A percentile compares a stretch with the other conserved stretches of the same genome.
phyloP scores from a whole-genome alignment of 768 basidiomycete genomes.

The Boletus eberwhitei region DNA sequence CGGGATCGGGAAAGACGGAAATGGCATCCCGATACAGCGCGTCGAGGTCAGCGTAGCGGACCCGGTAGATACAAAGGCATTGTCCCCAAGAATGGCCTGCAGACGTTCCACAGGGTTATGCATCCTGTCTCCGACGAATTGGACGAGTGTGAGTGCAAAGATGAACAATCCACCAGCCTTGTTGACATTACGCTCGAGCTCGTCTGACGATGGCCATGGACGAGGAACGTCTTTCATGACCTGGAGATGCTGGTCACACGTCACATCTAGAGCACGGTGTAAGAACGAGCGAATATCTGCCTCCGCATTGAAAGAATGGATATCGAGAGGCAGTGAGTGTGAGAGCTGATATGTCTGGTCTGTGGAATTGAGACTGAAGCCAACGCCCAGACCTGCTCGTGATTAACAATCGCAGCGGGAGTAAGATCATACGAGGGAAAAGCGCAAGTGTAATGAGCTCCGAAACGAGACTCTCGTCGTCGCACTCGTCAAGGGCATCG shows the following conservation, averaged over 20 bases:
- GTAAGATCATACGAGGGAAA: conserved; percentile 1
- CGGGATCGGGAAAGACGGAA: conserved; percentile 16
- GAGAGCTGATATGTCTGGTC: conserved; percentile 9
- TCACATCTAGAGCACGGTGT: no score
- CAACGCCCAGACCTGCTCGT: conserved; percentile 23
- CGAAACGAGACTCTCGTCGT: conserved; percentile 22
- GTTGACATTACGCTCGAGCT: no score
- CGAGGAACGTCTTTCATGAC: no score
- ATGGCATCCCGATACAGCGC: conserved; percentile 20
- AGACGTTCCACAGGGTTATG: no score
- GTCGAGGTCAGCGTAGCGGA: conserved; percentile 22
- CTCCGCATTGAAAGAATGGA: conserved; percentile 25
- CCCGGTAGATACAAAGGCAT: background rate
- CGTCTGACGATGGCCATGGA: no score
- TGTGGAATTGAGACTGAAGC: conserved; percentile 20
- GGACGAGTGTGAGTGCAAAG: no score
- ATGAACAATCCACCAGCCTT: no score
- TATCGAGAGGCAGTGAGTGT: conserved; percentile 15
- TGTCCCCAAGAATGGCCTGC: no score
- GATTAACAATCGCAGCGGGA: conserved; percentile 26
- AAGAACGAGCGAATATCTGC: no score
- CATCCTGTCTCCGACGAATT: no score
- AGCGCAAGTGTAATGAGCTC: conserved; percentile 24
- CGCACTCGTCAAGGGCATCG: conserved; percentile 28
- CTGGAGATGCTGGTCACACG: no score